Base-by-base conservation (phyloP, 345 rosid species). In the Moricandia moricandioides region DNA sequence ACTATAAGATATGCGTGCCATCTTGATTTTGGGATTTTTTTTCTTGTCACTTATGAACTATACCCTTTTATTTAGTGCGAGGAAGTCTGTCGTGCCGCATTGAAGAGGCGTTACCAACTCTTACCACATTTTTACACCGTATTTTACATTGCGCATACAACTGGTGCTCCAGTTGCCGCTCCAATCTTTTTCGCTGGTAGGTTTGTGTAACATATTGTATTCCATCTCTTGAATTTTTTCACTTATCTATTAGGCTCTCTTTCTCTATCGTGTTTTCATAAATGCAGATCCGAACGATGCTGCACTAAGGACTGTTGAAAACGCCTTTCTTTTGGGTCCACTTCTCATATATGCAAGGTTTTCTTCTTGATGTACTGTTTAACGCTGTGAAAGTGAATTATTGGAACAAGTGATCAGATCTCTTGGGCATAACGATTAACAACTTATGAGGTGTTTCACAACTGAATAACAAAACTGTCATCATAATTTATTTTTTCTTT, bases 341-440 rank as follows among this genome's bases (percentile, higher is more conserved):
- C 24, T 21, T 21, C 24, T 21, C 24, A 21, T 21, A 21, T 21
- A 77, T 82, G 80, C 92, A 59, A 93, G 98, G 97, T 93, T 82
- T 47, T 73, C 47, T 37, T 71, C 83, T 79, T 21, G 24, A 21
- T 21, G 24, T 8, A 39, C 13, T 39, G n/a, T 39, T 39, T 10
- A 39, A 39, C 11, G 45, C 45, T 39, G 11, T 39, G 13, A 39
- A 39, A 39, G 45, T 39, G 45, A 39, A 39, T 39, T 35, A 4
- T 39, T 10, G n/a, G 11, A 39, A 30, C 39, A 69, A 18, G 24
- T 69, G 18, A 43, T 56, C 47, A 62, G 27, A 39, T 14, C 47
- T 33, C 11, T 49, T 49, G 31, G 31, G n/a, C 63, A 35, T 67
- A 8, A 11, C 66, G 60, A 43, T 57, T 65, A 64, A 66, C 8